Evolutionary conservation across 2,329 filamentous ascomycete species (phyloP), one percentile per base, ranked within the genome.

Genomic region (Pseudogymnoascus sp.): DNA sequence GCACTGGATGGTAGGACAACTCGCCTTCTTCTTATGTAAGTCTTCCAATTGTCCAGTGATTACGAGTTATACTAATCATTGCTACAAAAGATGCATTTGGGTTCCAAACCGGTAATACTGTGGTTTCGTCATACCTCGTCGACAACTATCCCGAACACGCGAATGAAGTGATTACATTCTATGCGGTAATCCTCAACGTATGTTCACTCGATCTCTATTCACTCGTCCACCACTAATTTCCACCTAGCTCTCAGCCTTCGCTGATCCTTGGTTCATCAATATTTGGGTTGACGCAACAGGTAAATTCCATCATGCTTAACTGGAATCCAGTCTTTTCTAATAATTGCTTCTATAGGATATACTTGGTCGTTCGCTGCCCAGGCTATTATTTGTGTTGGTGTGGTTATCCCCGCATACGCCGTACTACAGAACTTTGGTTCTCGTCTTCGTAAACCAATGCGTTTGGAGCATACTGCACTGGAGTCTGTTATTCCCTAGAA

Each of bases 1-100:
- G 67, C 82, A 84, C 70, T 84, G 81, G 80, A 80, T 83, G 37
- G 78, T 83, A 0, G 82, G 81, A 1, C 81, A 85, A 65, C 71
- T 83, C 3, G 80, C 79, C 0, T 80, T 85, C 65, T 81, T 82
- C 65, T 69, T 84, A 1, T 82, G 79, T 81, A 72, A 72, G 77
- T 72, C n/a, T 18, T 35, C 18, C 21, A 44, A 21, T 28, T 38
- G 5, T 44, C 25, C 6, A 16, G 11, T 53, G 47, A 14, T 31
- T 35, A 11, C 31, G 21, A 59, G 8, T 11, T 18, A 33, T 64
- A 31, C 60, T 63, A 61, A 53, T 65, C 37, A 40, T 25, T 10
- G 25, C 47, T 31, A 53, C 14, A 33, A 14, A 61, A 81, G 80
- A 82, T 68, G 79, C 78, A 0, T 78, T 79, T 0, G 82, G 82